Base-by-base conservation (phyloP, 2,329 filamentous ascomycete species). In the Knoxdaviesia capensis region DNA sequence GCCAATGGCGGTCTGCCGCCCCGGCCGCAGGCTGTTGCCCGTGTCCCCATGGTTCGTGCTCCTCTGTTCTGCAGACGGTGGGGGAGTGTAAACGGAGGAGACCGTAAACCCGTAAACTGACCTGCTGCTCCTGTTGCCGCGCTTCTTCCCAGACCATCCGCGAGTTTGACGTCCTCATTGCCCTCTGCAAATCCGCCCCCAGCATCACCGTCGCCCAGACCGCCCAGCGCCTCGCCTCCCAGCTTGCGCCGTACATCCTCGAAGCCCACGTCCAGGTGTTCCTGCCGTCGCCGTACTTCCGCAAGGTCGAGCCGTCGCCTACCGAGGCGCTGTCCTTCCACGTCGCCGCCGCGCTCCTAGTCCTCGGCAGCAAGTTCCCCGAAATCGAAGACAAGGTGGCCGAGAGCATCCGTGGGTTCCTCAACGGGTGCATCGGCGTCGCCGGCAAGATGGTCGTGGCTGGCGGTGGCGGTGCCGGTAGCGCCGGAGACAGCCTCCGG, bases 91-190 rank as follows among this genome's bases (percentile, higher is more conserved):
- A 20, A 20, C 20, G 20, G 20, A 20, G 20, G 20, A 20, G 20
- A 20, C 20, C 20, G 20, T 20, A 20, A 20, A 20, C 20, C 20
- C 20, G 20, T 20, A 20, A 20, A 20, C 20, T 20, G 20, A 20
- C 20, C 20, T 3, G 20, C 20, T 20, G 20, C 20, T 20, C 20
- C 20, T 20, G 20, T 20, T 20, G 20, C 20, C 3, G 20, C 20
- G 20, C 20, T 11, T 28, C n/a, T 28, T 29, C n/a, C 28, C 55
- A 92, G 85, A 83, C 78, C 42, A 75, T 87, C 42, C 78, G 83
- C 52, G 92, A 98, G 65, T 79, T 94, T 50, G 88, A 98, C 58
- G 82, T 93, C 42, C 69, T 98, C 30, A 63, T 96, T 30, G 85
- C 90, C 37, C 68, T 98, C 30, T 96, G 88, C 65, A 88, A 87